Evolutionary conservation across 345 rosid species (phyloP), one percentile per base, ranked within the genome.

Genomic region (Citrus glauca): DNA sequence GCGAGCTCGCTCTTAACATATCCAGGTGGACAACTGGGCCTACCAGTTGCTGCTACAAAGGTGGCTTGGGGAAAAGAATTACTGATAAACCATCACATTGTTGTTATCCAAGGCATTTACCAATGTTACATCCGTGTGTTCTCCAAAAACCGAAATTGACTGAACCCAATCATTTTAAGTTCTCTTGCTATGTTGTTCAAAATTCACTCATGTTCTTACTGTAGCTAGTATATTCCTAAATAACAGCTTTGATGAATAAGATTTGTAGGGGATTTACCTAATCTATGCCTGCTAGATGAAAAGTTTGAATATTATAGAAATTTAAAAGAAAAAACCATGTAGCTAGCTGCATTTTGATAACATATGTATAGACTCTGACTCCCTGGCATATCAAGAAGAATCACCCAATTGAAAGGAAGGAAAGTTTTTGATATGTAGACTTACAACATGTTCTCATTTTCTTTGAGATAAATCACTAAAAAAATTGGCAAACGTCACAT

Each of bases 81-180:
- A 8, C 10, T 78, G 84, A 38, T 80, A 87, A 56, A 82, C 86
- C 85, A 88, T 80, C 84, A 82, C 45, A 40, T 40, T 86, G 78
- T 83, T 82, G 73, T 83, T 86, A 77, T 90, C 95, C 78, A 87
- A 79, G 22, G 82, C 77, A 82, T 81, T 81, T 63, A 81, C 77
- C 1, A 87, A 64, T 69, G 88, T 56, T 45, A 84, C 80, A 88
- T 89, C 79, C 82, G 81, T 37, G 94, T 91, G 83, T 92, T 91
- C 85, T 96, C 95, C 86, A 94, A 71, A 45, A 92, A 89, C 13
- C 2, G 19, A 62, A 11, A 2, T 62, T 62, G 35, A 28, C 33
- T 2, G 13, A 28, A 25, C 2, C 66, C 35, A 62, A 27, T 6
- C 16, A 6, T 27, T 27, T 27, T 62, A 62, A 62, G 35, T 62